Base-by-base conservation (phyloP, 768 basidiomycete species). In the Trametes cinnabarina region DNA sequence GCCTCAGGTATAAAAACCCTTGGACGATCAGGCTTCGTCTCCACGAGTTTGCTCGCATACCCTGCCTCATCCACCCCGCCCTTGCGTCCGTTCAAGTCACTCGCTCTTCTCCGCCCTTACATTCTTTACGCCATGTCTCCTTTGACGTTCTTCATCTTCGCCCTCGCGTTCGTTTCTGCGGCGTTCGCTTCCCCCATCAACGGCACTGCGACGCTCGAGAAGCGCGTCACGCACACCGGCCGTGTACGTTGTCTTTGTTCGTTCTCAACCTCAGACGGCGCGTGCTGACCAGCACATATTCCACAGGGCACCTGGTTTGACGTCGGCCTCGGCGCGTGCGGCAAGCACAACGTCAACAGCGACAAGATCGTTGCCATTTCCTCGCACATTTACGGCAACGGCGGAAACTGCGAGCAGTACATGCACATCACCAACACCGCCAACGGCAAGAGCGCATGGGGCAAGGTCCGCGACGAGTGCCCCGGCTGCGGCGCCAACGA, bases 291-390 rank as follows among this genome's bases (percentile, higher is more conserved):
- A 39, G 26, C 28, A 23, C 20, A 26, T 54, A 41, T 41, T 54
- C 15, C 50, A 42, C 47, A 89, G 88, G 87, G 82, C 39, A 90
- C 88, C 32, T 90, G 80, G 81, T 90, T 81, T 68, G 60, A 83
- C 58, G 79, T 78, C 52, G 83, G 72, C 30, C 65, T 76, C 23
- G 88, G 87, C 42, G 87, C 88, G 70, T 91, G 89, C 66, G 87
- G 87, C 25, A 63, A 77, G 37, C 52, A 42, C 49, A 80, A 87
- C 67, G 69, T 47, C 34, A 68, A 80, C 67, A 77, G 63, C 50
- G 79, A 85, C 63, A 67, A 73, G 61, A 83, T 91, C 57, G 78
- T 90, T 44, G 89, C 89, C 14, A 79, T 90, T 62, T 76, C 84
- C 15, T 71, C 78, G 25, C 37, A 66, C 1, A 80, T 83, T 23